Base-by-base conservation (phyloP, 805 yeast species). In the Millerozyma acaciae region DNA sequence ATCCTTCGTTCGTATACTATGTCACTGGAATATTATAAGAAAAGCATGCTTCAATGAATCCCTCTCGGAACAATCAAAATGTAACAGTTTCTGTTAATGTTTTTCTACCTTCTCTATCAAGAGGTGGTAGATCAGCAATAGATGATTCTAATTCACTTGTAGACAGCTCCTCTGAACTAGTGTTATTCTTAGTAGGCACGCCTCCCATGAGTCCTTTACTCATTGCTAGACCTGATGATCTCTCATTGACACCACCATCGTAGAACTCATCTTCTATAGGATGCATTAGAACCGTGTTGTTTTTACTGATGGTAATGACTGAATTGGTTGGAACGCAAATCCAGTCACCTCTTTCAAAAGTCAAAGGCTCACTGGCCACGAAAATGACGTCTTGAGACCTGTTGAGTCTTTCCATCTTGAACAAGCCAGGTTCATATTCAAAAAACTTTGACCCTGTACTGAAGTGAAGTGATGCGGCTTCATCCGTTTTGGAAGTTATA, bases 341-440 rank as follows among this genome's bases (percentile, higher is more conserved):
- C 98, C 98, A 93, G 60, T 93, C 98, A 24, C 89, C 90, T 35
- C 98, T 67, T 62, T 93, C 97, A 57, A 93, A 93, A 0, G 98
- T 93, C 37, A 93, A 68, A 0, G 98, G 98, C 53, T 93, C 98
- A 12, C 95, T 83, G 1, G 98, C 96, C 31, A 93, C 93, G 80
- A 93, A 83, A n/a, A 90, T 82, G 12, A 93, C 90, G 57, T 87
- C 90, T 57, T 90, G 97, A 7, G 93, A 84, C 34, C 97, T 72
- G 57, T 89, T 95, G 39, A 85, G 67, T 34, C 98, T 73, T 58
- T 93, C 97, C 96, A 93, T 88, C 49, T 84, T 75, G 64, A 86
- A 93, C 50, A 87, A 84, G 14, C 96, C 95, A 2, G 95, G 96
- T 41, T 78, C 84, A 50, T 82, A 80, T 60, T 93, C 98, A 22